Evolutionary conservation across 257 asterid genomes (phyloP).

Genomic region (Solanum chilense): DNA sequence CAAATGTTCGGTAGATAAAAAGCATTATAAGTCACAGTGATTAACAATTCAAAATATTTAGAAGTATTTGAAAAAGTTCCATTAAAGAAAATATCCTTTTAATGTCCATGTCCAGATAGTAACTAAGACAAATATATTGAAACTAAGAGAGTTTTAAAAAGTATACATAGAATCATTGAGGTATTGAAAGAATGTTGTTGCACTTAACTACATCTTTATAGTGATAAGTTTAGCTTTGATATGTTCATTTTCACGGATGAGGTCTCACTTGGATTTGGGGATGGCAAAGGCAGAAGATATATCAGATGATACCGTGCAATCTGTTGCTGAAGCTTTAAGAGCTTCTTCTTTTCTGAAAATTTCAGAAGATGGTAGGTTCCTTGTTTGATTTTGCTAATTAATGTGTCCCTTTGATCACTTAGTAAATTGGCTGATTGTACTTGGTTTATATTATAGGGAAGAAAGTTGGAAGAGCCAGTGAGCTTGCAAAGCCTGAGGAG

Average conservation of each 20-base stretch:
- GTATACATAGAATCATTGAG: neutral
- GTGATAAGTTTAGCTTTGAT: slow-evolving; percentile 83
- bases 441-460: slow-evolving; percentile 27
- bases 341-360: slow-evolving; percentile 64
- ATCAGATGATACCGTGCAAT: slow-evolving; percentile 48
- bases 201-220: slow-evolving; percentile 43
- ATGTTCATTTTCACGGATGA: slow-evolving; percentile 81
- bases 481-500: slow-evolving; percentile 71
- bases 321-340: slow-evolving; percentile 72
- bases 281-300: slow-evolving; percentile 68
- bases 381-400: neutral
- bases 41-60: neutral
- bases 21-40: neutral
- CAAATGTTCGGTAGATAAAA: neutral
- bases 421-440: neutral
- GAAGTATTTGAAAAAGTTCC: neutral
- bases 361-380: slow-evolving; percentile 79
- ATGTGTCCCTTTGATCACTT: neutral
- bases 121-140: neutral
- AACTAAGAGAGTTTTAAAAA: neutral
- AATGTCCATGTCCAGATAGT: neutral
- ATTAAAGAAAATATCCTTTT: neutral
- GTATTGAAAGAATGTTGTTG: neutral
- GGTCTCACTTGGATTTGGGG: slow-evolving; percentile 62
- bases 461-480: slow-evolving; percentile 69